Conservation (phyloP, 2,329 filamentous ascomycete genomes). For the Microsporum audouinii region DNA sequence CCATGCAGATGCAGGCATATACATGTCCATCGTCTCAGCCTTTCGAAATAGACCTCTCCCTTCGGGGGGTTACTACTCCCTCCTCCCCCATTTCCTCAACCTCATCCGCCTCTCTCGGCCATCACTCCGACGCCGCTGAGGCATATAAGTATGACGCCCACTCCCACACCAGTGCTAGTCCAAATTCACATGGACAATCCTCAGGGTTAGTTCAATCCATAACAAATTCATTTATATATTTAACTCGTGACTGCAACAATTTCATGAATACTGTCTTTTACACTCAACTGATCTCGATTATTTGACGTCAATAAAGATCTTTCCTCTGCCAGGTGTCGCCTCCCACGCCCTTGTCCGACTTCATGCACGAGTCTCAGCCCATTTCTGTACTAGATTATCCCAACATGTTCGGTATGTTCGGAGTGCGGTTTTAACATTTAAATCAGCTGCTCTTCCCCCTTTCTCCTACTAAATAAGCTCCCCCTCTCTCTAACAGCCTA, state of each 20-base stretch:
- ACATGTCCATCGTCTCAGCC: constrained; percentile 1
- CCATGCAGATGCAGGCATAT: constrained; percentile 2
- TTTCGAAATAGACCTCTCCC: constrained; percentile 4
- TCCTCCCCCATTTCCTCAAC: neutral
- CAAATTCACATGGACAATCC: neutral
- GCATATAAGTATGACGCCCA: constrained; percentile 1
- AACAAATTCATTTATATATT: neutral
- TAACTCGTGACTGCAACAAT: neutral
- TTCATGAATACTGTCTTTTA: neutral
- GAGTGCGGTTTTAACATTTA: neutral
- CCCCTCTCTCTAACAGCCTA: neutral
- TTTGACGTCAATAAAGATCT: constrained; percentile 2
- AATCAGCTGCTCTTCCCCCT: neutral
- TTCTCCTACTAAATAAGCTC: neutral
- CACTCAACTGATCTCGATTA: neutral
- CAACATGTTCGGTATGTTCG: constrained; percentile 2
- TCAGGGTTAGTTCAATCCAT: neutral
- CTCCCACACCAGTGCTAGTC: neutral
- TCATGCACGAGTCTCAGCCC: constrained; percentile 1
- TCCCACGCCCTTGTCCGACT: constrained; percentile 3
- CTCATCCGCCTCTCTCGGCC: constrained; percentile 3
- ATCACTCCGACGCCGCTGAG: constrained; percentile 3
- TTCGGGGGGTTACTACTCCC: constrained; percentile 1
- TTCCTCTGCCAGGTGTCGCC: constrained; percentile 1
- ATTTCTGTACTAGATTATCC: constrained; percentile 2